Evolutionary conservation across 306 rosid species (phyloP).

Genomic region (Albizia julibrissin): DNA sequence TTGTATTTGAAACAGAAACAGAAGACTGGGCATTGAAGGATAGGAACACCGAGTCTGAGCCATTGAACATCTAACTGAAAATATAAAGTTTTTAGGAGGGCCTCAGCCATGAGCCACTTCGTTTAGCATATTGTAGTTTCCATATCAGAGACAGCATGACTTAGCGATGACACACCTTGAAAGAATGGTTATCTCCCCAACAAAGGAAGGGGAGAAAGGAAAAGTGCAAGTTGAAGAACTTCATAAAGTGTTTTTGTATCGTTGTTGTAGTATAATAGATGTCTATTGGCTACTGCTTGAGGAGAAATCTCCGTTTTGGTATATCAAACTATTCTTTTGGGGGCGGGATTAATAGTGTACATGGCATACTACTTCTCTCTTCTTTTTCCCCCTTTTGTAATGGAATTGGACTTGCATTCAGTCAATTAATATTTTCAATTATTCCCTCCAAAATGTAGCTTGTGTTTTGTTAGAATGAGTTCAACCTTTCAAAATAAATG

Average conservation of each 20-base stretch:
- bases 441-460: not conserved
- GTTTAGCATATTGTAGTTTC: slow-evolving; percentile 36
- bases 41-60: slow-evolving; percentile 76
- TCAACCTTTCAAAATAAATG: not conserved
- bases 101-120: slow-evolving; percentile 31
- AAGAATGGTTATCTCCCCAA: slow-evolving; percentile 26
- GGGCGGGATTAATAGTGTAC: slow-evolving; percentile 43
- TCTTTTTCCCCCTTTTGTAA: slow-evolving; percentile 20
- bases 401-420: slow-evolving; percentile 38
- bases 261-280: slow-evolving; percentile 49
- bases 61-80: slow-evolving; percentile 64
- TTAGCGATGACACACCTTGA: slow-evolving; percentile 42
- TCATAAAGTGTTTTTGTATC: slow-evolving; percentile 44
- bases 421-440: slow-evolving; percentile 30
- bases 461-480: not conserved
- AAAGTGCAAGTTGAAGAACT: slow-evolving; percentile 28
- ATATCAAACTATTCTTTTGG: slow-evolving; percentile 57
- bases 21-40: slow-evolving; percentile 78
- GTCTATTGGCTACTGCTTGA: slow-evolving; percentile 40
- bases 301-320: slow-evolving; percentile 61
- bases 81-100: slow-evolving; percentile 38
- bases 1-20: slow-evolving; percentile 62
- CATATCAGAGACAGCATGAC: slow-evolving; percentile 32
- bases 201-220: slow-evolving; percentile 35
- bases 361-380: slow-evolving; percentile 32